Evolutionary conservation across 257 asterid species (phyloP).

Genomic region (Fraxinus cuspidata): DNA sequence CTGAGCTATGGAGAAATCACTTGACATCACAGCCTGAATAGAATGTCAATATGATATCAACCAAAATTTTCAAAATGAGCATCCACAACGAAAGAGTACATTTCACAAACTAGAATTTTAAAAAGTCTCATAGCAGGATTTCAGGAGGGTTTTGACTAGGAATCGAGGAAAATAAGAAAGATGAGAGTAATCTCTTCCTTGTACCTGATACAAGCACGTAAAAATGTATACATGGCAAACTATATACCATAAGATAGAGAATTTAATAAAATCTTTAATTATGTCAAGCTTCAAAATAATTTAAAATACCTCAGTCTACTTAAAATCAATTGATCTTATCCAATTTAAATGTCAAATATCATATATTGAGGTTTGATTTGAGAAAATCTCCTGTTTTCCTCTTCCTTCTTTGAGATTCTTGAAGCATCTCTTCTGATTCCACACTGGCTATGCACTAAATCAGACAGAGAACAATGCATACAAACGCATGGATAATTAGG

Average conservation of each 20-base stretch:
- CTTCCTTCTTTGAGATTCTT: not conserved
- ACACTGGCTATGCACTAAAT: not conserved
- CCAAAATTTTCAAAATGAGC: constrained; percentile 5
- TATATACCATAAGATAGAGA: not conserved
- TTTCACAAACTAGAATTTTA: not conserved
- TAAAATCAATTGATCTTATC: not conserved
- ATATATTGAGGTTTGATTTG: not conserved
- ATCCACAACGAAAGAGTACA: not conserved
- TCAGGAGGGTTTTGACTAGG: not conserved
- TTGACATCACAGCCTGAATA: constrained; percentile 90
- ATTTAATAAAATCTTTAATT: not conserved
- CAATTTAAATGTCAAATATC: not conserved
- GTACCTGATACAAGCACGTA: not conserved
- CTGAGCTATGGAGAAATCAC: constrained; percentile 91
- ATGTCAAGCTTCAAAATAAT: not conserved
- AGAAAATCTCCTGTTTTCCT: not conserved
- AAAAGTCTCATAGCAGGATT: not conserved
- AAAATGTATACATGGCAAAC: not conserved
- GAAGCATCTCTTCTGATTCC: constrained; percentile 1
- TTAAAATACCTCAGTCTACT: not conserved
- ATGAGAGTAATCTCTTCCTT: not conserved
- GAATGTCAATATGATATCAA: constrained; percentile 18
- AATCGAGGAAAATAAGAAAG: not conserved
- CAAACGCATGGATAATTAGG: not conserved
- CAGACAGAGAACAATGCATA: not conserved